Evolutionary conservation across 2,329 filamentous ascomycete species (phyloP).

Genomic region (Metarhizium guizhouense): DNA sequence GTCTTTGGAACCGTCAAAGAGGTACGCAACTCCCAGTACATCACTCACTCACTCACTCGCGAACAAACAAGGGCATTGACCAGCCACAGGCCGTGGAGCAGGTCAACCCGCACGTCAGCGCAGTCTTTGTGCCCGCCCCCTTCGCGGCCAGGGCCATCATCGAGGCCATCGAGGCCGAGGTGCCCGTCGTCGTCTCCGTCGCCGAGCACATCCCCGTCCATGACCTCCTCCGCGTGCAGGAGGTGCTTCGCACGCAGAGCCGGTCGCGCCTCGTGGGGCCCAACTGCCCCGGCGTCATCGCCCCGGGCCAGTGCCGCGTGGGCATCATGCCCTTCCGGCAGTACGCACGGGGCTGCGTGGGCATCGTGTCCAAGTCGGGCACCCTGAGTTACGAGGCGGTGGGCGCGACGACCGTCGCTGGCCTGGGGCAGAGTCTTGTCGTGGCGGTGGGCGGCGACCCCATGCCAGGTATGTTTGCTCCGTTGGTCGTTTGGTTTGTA

Average conservation of each 20-base stretch:
- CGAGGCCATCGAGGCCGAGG: conserved; percentile 68
- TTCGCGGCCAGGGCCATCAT: conserved; percentile 60
- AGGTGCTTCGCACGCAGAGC: conserved; percentile 61
- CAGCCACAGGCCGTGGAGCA: conserved; percentile 21
- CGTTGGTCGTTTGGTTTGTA: neutral
- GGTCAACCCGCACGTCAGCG: conserved; percentile 53
- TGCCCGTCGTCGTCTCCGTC: conserved; percentile 69
- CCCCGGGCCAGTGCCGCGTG: conserved; percentile 54
- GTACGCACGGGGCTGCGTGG: conserved; percentile 51
- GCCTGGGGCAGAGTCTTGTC: conserved; percentile 67
- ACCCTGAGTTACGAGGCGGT: conserved; percentile 76
- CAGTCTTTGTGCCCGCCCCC: conserved; percentile 64
- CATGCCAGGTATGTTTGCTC: conserved; percentile 42
- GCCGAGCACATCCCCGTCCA: conserved; percentile 74
- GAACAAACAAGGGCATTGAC: neutral
- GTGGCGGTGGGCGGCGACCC: conserved; percentile 73
- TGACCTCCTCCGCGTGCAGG: conserved; percentile 63
- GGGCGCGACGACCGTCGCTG: conserved; percentile 62
- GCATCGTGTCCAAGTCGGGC: conserved; percentile 72
- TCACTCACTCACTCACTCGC: neutral
- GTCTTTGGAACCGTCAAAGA: conserved; percentile 26
- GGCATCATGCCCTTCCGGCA: conserved; percentile 33
- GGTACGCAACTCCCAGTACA: conserved; percentile 9
- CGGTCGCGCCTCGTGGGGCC: conserved; percentile 67
- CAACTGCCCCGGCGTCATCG: conserved; percentile 76